These are phyloP conservation scores for Aspergillus intermedius DNA, from an alignment of 2,329 filamentous ascomycete species.

Conservation along the genomic window DNA sequence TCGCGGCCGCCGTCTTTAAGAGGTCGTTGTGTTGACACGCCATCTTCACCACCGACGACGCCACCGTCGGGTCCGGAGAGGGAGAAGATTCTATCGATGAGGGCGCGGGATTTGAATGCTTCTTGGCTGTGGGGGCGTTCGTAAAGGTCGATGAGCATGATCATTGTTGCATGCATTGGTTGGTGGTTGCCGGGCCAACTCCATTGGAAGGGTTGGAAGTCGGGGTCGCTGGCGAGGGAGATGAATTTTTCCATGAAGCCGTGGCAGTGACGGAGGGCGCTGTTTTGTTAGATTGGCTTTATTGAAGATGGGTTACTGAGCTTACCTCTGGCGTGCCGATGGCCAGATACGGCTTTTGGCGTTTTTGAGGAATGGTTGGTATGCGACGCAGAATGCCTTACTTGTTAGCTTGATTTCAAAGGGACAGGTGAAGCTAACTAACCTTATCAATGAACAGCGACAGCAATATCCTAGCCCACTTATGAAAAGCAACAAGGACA, in stretches of 20 bases:
- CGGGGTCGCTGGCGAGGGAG: constrained; percentile 40
- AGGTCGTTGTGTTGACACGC: constrained; percentile 37
- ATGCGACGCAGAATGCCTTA: constrained; percentile 41
- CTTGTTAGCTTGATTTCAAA: constrained; percentile 1
- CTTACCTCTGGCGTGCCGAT: constrained; percentile 39
- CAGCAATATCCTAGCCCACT: constrained; percentile 41
- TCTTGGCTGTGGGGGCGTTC: constrained; percentile 41
- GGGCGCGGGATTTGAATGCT: constrained; percentile 38
- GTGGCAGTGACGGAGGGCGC: constrained; percentile 42
- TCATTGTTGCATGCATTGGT: constrained; percentile 29
- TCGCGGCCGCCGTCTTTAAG: constrained; percentile 43
- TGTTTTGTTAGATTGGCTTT: constrained; percentile 11
- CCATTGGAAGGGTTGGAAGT: constrained; percentile 45
- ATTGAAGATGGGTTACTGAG: background rate
- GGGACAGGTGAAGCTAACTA: background rate
- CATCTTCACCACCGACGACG: constrained; percentile 41
- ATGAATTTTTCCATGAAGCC: constrained; percentile 46
- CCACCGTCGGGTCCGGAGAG: constrained; percentile 41
- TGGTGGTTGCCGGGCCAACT: constrained; percentile 38
- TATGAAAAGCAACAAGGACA: constrained; percentile 40
- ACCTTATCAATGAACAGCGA: constrained; percentile 43
- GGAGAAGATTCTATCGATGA: constrained; percentile 43
- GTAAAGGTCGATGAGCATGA: constrained; percentile 45
- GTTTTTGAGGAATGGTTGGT: constrained; percentile 45
- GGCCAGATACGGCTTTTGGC: constrained; percentile 43